phyloP scores from a whole-genome alignment of 1,284 basidiomycete species.

The Schizopora paradoxa region DNA sequence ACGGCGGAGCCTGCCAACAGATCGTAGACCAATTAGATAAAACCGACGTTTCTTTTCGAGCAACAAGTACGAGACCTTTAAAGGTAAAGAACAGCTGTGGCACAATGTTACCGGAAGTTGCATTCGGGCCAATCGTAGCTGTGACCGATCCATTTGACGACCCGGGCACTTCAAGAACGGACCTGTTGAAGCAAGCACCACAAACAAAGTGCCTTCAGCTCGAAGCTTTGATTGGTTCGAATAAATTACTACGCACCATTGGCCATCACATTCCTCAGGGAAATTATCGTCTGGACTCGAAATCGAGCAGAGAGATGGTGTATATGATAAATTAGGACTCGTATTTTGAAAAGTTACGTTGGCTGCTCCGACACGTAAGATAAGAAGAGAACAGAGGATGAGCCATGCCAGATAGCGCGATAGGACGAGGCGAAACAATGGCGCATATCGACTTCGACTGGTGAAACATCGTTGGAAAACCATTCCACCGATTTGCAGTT shows the following conservation, averaged over 20 bases:
- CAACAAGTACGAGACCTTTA: slow-evolving; percentile 33
- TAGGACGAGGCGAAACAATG: background rate
- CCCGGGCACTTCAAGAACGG: slow-evolving; percentile 11
- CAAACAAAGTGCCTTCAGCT: slow-evolving; percentile 18
- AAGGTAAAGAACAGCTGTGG: slow-evolving; percentile 52
- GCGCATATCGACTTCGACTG: too few species aligned
- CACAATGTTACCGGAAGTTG: slow-evolving; percentile 34
- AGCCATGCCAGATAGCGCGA: background rate
- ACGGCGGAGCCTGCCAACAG: slow-evolving; percentile 37
- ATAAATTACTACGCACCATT: slow-evolving; percentile 35
- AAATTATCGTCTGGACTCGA: slow-evolving; percentile 21
- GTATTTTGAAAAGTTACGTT: slow-evolving; percentile 38
- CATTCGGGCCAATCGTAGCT: slow-evolving; percentile 35
- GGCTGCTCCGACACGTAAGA: background rate
- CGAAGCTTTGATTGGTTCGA: slow-evolving; percentile 9
- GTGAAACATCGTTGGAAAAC: too few species aligned
- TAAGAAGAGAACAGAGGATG: background rate
- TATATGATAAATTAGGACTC: slow-evolving; percentile 41
- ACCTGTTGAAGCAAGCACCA: slow-evolving; percentile 18
- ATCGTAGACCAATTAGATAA: slow-evolving; percentile 1
- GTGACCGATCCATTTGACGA: slow-evolving; percentile 24
- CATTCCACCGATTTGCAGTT: too few species aligned
- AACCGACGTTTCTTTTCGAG: background rate
- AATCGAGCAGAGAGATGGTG: slow-evolving; percentile 43
- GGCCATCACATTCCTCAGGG: slow-evolving; percentile 33